A percentile compares a stretch with the other conserved stretches of the same genome.
These are phyloP conservation scores for Prunus persica DNA, from an alignment of 306 rosid species.

Conservation along the genomic window DNA sequence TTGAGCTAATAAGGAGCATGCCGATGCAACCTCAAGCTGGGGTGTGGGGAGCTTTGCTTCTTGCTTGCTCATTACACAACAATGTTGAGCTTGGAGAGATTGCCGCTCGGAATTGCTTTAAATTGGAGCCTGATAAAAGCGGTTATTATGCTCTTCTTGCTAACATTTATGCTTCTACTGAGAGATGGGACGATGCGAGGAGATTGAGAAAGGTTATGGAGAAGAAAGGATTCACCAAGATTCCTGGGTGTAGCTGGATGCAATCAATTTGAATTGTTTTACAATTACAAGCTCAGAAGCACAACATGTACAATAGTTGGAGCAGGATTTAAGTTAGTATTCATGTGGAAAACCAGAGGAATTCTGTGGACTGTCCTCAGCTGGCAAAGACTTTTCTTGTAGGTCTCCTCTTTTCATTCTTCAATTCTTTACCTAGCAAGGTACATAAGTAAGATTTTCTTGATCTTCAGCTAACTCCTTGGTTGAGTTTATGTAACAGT, in stretches of 20 bases:
- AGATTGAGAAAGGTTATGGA: conserved; percentile 35
- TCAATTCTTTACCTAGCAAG: too few species aligned
- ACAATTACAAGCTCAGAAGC: background rate
- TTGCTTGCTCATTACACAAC: conserved; percentile 53
- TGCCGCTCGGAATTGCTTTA: conserved; percentile 57
- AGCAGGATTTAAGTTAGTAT: too few species aligned
- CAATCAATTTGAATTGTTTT: conserved; percentile 8
- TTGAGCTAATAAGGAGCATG: conserved; percentile 55
- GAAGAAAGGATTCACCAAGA: conserved; percentile 39
- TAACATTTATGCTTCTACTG: conserved; percentile 50
- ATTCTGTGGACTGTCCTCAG: too few species aligned
- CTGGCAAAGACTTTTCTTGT: too few species aligned
- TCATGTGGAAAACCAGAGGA: too few species aligned
- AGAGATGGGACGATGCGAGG: conserved; percentile 57
- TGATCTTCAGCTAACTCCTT: too few species aligned
- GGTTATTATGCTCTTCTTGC: conserved; percentile 58
- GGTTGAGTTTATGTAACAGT: too few species aligned
- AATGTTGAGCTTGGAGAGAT: conserved; percentile 59
- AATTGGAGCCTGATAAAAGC: conserved; percentile 47
- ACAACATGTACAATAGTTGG: background rate
- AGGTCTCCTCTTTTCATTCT: too few species aligned
- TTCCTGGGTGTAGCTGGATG: conserved; percentile 69
- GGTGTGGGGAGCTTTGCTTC: conserved; percentile 77
- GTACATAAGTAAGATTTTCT: too few species aligned
- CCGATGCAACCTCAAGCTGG: conserved; percentile 55